These are phyloP conservation scores for Hyphodiscus sp. DNA, from an alignment of 2,329 filamentous ascomycete genomes.

Conservation along the genomic window DNA sequence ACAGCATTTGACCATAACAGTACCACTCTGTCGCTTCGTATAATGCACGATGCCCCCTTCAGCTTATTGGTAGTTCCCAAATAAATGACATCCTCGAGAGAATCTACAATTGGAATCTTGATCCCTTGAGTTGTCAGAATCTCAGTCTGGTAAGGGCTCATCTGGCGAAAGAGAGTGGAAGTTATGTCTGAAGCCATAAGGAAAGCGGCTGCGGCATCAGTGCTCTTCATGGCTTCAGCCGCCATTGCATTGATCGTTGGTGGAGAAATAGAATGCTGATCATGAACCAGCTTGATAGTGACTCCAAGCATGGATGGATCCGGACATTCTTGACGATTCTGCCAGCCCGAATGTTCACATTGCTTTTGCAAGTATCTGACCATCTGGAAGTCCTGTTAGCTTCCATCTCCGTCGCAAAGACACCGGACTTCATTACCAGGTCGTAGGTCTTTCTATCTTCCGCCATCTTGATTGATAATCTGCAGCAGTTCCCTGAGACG, in stretches of 20 bases:
- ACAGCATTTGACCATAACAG: slow-evolving; percentile 20
- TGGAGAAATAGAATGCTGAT: not conserved
- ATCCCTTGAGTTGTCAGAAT: slow-evolving; percentile 28
- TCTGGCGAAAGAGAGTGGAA: slow-evolving; percentile 36
- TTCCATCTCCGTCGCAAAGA: not conserved
- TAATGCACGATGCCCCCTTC: slow-evolving; percentile 14
- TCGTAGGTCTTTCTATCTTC: not conserved
- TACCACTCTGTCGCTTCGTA: slow-evolving; percentile 16
- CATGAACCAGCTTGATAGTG: not conserved
- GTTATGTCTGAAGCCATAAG: slow-evolving; percentile 44
- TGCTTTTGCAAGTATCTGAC: not conserved
- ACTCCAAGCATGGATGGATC: not conserved
- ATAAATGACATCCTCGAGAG: slow-evolving; percentile 42
- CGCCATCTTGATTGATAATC: not conserved
- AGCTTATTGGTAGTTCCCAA: slow-evolving; percentile 4
- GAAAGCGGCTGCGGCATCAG: slow-evolving; percentile 41
- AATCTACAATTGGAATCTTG: slow-evolving; percentile 35
- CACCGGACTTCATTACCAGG: not conserved
- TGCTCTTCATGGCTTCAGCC: slow-evolving; percentile 30
- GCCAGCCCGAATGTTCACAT: not conserved
- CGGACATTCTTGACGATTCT: not conserved
- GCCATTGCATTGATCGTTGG: not conserved
- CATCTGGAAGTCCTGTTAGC: not conserved
- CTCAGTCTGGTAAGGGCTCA: slow-evolving; percentile 37
- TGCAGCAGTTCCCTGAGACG: too few species aligned